Base-by-base conservation (phyloP, 176 grass and related monocot genomes). In the Dendrocalamus sinicus region DNA sequence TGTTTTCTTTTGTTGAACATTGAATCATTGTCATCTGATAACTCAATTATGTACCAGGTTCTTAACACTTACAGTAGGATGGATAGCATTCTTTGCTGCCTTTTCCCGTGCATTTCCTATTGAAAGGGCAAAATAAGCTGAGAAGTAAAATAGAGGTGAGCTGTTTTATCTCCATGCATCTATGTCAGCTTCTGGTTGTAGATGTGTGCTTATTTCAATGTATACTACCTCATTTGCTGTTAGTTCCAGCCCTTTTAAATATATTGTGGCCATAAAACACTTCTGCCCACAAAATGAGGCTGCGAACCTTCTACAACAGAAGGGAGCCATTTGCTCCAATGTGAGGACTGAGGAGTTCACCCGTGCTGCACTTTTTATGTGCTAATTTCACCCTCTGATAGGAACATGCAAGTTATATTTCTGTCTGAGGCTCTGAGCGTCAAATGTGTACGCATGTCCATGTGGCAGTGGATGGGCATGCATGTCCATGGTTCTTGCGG, bases 111-210 rank as follows among this genome's bases (percentile, higher is more conserved):
- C 93, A 94, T 96, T 95, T 94, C 82, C 74, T 99, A 79, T 84
- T 99, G 71, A 94, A 87, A 90, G 96, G 92, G 8, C 85, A 95
- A 88, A 51, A 87, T 58, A 98, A 92, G 86, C 39, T 79, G 67
- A 92, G 90, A 62, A 73, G 82, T 85, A 94, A 96, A 96, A 92
- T 99, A 84, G 96, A 99, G 88, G 96, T 99, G 72, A 74, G 35
- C 51, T 84, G 68, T 65, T 75, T 64, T 16, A 46, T 51, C 20
- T 79, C 1, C 4, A 5, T 46, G 39, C 54, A 79, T 72, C 0
- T 66, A 44, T 71, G 54, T 79, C 43, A 40, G 44, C 26, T 59
- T 74, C 50, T 57, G 52, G 4, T 35, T 77, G 39, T 67, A 12
- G 14, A 69, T 79, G 12, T 66, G 24, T 83, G 24, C 28, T 75